Base-by-base conservation (phyloP, 176 grass and related monocot genomes). In the Leersia perrieri region DNA sequence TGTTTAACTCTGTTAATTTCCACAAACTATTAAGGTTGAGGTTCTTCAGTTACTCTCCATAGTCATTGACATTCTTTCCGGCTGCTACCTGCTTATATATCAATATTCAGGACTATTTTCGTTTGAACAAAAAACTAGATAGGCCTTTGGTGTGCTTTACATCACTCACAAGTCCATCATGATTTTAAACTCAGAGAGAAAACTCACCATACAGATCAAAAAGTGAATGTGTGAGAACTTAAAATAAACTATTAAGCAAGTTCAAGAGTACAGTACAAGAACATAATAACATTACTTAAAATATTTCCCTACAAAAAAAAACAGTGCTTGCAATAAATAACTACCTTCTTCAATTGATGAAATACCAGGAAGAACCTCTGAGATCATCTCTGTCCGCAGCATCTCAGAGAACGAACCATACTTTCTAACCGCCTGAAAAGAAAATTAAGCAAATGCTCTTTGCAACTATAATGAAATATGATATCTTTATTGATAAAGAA, bases 351-450 rank as follows among this genome's bases (percentile, higher is more conserved):
- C 74, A 64, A 89, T 65, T 72, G 95, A 93, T 79, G 66, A 71
- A 85, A 94, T 75, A 28, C 86, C 92, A 71, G 92, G 95, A 63
- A 98, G 90, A n/a, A 95, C 90, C 76, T 94, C 87, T 84, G 88
- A 75, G 68, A 94, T 85, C 42, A 33, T 94, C 81, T 98, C 95
- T 70, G 53, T 33, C 82, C 93, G 75, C 57, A 95, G 72, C 95
- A 98, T 98, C 63, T 95, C 78, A 79, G 70, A 88, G 61, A 98
- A 98, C 20, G 86, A 89, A 67, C 26, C 77, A 75, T 98, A 93
- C 26, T 70, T 69, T 80, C 49, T 73, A 84, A 95, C 74, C 51
- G 70, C 47, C 95, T 98, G 83, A 78, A 89, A 75, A 86, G 12
- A 74, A n/a, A 69, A 85, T 62, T 74, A 61, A 33, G n/a, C 23